phyloP scores from a whole-genome alignment of 129 eudicot genomes.

The Chrysanthemum makinoi region DNA sequence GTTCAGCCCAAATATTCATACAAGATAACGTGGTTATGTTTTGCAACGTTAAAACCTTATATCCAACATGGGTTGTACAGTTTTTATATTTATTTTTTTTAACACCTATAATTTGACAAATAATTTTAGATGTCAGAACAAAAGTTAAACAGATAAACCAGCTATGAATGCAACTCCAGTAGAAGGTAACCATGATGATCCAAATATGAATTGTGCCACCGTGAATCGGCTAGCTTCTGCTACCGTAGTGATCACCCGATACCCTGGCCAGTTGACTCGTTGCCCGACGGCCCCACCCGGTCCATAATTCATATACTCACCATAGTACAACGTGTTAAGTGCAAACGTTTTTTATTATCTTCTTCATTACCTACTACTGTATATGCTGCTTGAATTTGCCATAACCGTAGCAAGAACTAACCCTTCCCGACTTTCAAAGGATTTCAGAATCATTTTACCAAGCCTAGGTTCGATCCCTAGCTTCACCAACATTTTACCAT shows the following conservation, averaged over 20 bases:
- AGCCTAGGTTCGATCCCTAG: slow-evolving; percentile 92
- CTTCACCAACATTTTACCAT: slow-evolving; percentile 57
- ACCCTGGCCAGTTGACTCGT: slow-evolving; percentile 88
- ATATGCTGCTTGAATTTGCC: slow-evolving; percentile 89
- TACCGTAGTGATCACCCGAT: slow-evolving; percentile 51
- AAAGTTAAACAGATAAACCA: slow-evolving; percentile 47
- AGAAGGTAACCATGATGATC: slow-evolving; percentile 83
- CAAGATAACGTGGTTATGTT: slow-evolving; percentile 7
- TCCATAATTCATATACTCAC: slow-evolving; percentile 84
- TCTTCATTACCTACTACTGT: slow-evolving; percentile 69
- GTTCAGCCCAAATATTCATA: slow-evolving; percentile 1
- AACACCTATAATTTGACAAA: slow-evolving; percentile 17
- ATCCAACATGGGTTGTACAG: slow-evolving; percentile 21
- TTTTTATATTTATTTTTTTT: slow-evolving; percentile 16
- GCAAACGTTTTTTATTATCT: slow-evolving; percentile 75
- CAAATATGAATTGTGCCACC: slow-evolving; percentile 76
- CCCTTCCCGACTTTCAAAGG: slow-evolving; percentile 64
- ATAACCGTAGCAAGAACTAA: slow-evolving; percentile 88
- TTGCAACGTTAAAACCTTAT: slow-evolving; percentile 24
- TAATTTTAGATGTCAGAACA: slow-evolving; percentile 14
- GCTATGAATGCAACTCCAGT: slow-evolving; percentile 89
- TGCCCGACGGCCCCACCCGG: slow-evolving; percentile 79
- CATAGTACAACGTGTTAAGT: slow-evolving; percentile 73
- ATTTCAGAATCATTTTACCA: slow-evolving; percentile 28
- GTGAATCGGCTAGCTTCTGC: slow-evolving; percentile 76